These are phyloP conservation scores for Suillus weaverae DNA, from an alignment of 768 basidiomycete genomes.

Conservation along the genomic window DNA sequence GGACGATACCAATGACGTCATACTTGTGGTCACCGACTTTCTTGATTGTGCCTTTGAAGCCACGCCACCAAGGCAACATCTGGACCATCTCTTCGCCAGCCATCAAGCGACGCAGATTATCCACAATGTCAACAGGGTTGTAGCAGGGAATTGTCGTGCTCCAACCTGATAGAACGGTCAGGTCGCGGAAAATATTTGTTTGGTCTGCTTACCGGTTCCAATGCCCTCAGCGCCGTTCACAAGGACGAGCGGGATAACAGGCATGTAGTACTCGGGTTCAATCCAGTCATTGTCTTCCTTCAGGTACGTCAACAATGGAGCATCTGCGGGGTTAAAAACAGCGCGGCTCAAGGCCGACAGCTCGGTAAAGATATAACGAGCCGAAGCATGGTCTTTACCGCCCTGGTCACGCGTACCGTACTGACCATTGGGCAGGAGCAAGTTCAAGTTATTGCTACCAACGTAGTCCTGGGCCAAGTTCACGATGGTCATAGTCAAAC, in stretches of 20 bases:
- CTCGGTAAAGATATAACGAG: conserved; percentile 94
- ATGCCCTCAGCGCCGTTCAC: conserved; percentile 97
- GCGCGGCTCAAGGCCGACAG: conserved; percentile 70
- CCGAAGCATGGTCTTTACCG: conserved; percentile 95
- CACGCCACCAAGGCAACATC: conserved; percentile 98
- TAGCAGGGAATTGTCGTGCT: conserved; percentile 90
- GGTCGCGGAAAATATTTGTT: background rate
- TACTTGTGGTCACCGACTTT: conserved; percentile 82
- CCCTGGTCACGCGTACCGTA: conserved; percentile 93
- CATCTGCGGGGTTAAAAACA: conserved; percentile 82
- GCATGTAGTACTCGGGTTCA: conserved; percentile 95
- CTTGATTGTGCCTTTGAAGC: conserved; percentile 88
- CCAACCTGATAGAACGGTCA: conserved; percentile 63
- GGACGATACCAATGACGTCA: conserved; percentile 71
- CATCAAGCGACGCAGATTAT: conserved; percentile 86
- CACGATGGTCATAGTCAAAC: conserved; percentile 87
- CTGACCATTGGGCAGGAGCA: conserved; percentile 87
- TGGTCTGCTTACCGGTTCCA: conserved; percentile 73
- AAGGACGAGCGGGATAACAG: conserved; percentile 83
- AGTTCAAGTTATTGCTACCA: conserved; percentile 92
- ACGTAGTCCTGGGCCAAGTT: conserved; percentile 93
- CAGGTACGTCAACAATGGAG: conserved; percentile 78
- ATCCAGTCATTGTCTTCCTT: conserved; percentile 84
- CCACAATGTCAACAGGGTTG: conserved; percentile 89
- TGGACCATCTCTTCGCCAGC: conserved; percentile 75